Conservation (phyloP, 129 eudicot species). For the sunflower (Helianthus annuus) region DNA sequence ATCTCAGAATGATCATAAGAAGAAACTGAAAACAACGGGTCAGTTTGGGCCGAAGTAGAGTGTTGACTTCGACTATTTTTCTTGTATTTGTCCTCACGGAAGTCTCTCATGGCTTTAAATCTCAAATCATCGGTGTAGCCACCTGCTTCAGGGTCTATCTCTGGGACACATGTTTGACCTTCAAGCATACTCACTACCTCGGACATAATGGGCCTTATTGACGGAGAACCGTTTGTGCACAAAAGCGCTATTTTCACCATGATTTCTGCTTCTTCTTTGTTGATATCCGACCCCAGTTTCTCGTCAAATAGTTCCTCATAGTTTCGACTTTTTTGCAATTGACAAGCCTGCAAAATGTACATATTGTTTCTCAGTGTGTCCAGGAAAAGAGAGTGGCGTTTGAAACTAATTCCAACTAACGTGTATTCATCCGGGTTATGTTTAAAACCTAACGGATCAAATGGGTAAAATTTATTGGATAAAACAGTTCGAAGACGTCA, state of each 20-base stretch:
- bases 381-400: neutral
- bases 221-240: conserved; percentile 69
- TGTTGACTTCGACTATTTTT: conserved; percentile 27
- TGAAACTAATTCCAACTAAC: neutral
- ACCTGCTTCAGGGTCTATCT: conserved; percentile 37
- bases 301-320: conserved; percentile 54
- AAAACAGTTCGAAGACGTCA: neutral
- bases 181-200: conserved; percentile 72
- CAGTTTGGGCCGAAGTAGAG: conserved; percentile 33
- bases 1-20: conserved; percentile 27
- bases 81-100: conserved; percentile 39
- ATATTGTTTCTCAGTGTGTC: neutral
- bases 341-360: conserved; percentile 53
- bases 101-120: conserved; percentile 73
- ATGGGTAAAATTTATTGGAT: neutral
- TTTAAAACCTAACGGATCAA: too few relatives aligned
- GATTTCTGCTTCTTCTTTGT: conserved; percentile 57
- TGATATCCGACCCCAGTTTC: conserved; percentile 40
- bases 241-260: conserved; percentile 59
- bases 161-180: conserved; percentile 52
- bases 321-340: conserved; percentile 42
- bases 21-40: conserved; percentile 26
- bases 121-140: conserved; percentile 51
- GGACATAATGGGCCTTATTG: conserved; percentile 67
- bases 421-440: too few relatives aligned